Evolutionary conservation across 1,139 yeast species (phyloP).

Genomic region (Sugiyamaella neomexicana): DNA sequence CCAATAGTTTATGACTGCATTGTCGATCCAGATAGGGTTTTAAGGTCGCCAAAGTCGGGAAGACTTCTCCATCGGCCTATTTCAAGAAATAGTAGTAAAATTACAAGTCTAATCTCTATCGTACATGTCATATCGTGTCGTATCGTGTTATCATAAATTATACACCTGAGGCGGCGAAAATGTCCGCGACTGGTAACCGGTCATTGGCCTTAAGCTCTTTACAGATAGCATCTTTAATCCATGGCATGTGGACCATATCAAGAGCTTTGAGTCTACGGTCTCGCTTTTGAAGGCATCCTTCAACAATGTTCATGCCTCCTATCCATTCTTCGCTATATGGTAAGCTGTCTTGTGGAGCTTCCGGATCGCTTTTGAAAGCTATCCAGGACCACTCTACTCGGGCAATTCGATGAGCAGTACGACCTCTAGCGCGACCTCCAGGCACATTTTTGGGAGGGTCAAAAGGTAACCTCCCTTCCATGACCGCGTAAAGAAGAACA

Average conservation of each 20-base stretch:
- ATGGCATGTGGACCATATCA: slow-evolving; percentile 43
- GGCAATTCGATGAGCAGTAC: slow-evolving; percentile 86
- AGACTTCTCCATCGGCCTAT: background rate
- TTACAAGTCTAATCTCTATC: background rate
- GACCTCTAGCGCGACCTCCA: slow-evolving; percentile 51
- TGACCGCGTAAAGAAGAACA: slow-evolving; percentile 75
- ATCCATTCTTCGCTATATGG: slow-evolving; percentile 40
- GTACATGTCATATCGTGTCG: background rate
- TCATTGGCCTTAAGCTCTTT: background rate
- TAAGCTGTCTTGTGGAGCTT: slow-evolving; percentile 10
- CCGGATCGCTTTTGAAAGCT: slow-evolving; percentile 37
- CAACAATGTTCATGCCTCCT: slow-evolving; percentile 55
- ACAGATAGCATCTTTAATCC: slow-evolving; percentile 34
- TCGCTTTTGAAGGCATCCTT: slow-evolving; percentile 53
- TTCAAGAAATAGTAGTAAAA: background rate
- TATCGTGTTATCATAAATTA: background rate
- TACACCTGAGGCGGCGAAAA: slow-evolving; percentile 3
- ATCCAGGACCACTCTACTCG: slow-evolving; percentile 92
- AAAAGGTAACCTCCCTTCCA: slow-evolving; percentile 87
- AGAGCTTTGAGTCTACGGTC: slow-evolving; percentile 50
- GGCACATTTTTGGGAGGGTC: slow-evolving; percentile 50
- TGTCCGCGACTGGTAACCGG: slow-evolving; percentile 7
- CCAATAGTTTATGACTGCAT: background rate
- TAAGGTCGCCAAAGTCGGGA: background rate
- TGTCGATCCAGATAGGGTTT: background rate